Base-by-base conservation (phyloP, 805 yeast genomes). In the Limtongia smithiae region DNA sequence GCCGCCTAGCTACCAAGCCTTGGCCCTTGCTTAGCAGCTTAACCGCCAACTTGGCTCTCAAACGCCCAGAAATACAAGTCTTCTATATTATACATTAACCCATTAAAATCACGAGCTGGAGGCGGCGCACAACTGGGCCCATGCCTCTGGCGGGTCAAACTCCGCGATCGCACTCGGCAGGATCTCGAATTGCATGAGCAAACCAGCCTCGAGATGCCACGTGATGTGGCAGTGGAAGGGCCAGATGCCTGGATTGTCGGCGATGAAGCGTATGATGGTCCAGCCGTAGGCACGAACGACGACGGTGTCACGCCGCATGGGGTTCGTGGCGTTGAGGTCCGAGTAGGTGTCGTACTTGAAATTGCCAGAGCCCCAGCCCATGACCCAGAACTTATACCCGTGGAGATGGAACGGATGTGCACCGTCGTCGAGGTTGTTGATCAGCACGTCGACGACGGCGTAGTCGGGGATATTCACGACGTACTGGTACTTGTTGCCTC, bases 351-450 rank as follows among this genome's bases (percentile, higher is more conserved):
- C 9, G 2, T 64, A 61, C 44, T 68, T 67, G 54, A 71, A 71
- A 43, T 73, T 65, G n/a, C 78, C 74, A 59, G 79, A 74, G 60
- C 76, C 86, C 4, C 74, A 60, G 43, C 78, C 83, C 55, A 87
- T 65, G 6, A 83, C 74, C 75, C 90, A 95, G 81, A 88, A 87
- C 44, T 69, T 78, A 66, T 83, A 85, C 48, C 97, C 97, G 69
- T 89, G 97, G 62, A 89, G 73, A 72, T 89, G 97, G 83, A 89
- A 87, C 18, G 97, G 96, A 71, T 90, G 96, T 53, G 77, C 82
- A 64, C 94, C 96, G 12, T 90, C 81, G 66, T 86, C 95, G 53
- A 69, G 68, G 68, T 85, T 85, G 70, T 85, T 85, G 21, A 85
- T 61, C 9, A 83, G 82, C 59, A 85, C 77, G 60, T 85, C 90